These are phyloP conservation scores for Arthrinium puccinioides DNA, from an alignment of 2,329 filamentous ascomycete genomes.

Conservation along the genomic window DNA sequence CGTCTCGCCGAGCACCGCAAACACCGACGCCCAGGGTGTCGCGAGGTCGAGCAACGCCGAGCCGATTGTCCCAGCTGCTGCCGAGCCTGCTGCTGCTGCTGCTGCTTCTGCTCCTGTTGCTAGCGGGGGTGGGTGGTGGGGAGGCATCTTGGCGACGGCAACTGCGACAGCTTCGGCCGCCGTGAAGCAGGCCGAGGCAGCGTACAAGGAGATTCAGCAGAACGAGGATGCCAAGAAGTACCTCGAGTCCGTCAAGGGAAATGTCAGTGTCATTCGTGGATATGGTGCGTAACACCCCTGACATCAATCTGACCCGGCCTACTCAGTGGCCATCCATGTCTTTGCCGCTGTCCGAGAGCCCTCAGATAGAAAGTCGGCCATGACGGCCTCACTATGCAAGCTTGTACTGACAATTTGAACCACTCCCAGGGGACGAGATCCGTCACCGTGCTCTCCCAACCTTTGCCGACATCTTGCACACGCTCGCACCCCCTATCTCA, in stretches of 20 bases:
- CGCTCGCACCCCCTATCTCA: slow-evolving; percentile 89
- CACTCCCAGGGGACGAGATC: slow-evolving; percentile 75
- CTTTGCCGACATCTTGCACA: slow-evolving; percentile 91
- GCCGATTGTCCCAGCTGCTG: slow-evolving; percentile 30
- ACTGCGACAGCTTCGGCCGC: slow-evolving; percentile 56
- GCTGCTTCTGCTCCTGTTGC: slow-evolving; percentile 18
- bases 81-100: slow-evolving; percentile 4
- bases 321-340: too few species aligned
- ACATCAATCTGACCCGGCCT: too few species aligned
- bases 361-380: too few species aligned
- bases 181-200: slow-evolving; percentile 85
- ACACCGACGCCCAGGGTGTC: slow-evolving; percentile 51
- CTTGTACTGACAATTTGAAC: too few species aligned
- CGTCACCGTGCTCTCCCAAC: slow-evolving; percentile 83
- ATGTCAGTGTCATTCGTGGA: slow-evolving; percentile 70
- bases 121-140: slow-evolving; percentile 76
- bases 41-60: slow-evolving; percentile 44
- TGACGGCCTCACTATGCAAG: too few species aligned
- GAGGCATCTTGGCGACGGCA: slow-evolving; percentile 73
- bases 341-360: too few species aligned
- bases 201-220: slow-evolving; percentile 90
- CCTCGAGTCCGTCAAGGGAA: slow-evolving; percentile 88
- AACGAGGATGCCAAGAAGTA: slow-evolving; percentile 96
- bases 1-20: slow-evolving; percentile 62
- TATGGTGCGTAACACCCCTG: slow-evolving; percentile 55